Evolutionary conservation across 805 yeast species (phyloP).

Genomic region (Clavispora asparagi): DNA sequence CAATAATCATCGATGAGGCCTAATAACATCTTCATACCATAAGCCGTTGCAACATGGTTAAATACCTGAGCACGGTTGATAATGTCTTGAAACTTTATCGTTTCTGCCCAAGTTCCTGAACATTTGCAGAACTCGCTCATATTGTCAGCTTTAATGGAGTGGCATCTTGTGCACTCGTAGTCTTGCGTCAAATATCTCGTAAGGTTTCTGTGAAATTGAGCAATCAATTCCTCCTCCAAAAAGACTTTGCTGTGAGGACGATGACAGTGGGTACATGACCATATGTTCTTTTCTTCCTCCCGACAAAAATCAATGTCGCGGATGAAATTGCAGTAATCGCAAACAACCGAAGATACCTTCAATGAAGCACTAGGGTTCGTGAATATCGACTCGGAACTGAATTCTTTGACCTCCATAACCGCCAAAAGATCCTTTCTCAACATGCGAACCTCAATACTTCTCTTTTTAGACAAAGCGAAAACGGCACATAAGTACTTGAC

Average conservation of each 20-base stretch:
- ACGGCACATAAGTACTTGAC: conserved; percentile 73
- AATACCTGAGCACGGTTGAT: conserved; percentile 44
- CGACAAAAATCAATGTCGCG: conserved; percentile 80
- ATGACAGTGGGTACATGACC: conserved; percentile 66
- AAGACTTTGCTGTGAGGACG: conserved; percentile 59
- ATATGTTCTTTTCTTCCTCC: conserved; percentile 47
- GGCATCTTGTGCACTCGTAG: conserved; percentile 73
- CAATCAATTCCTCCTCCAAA: conserved; percentile 75
- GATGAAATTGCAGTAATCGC: conserved; percentile 72
- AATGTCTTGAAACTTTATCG: conserved; percentile 43
- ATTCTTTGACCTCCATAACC: conserved; percentile 77
- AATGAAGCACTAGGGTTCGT: conserved; percentile 70
- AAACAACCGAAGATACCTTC: conserved; percentile 60
- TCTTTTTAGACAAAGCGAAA: conserved; percentile 56
- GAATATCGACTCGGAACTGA: conserved; percentile 70
- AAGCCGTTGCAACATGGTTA: conserved; percentile 53
- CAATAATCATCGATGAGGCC: conserved; percentile 26
- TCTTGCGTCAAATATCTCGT: conserved; percentile 75
- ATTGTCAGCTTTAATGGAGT: conserved; percentile 57
- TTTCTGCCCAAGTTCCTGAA: conserved; percentile 79
- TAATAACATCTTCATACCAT: conserved; percentile 53
- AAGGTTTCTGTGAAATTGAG: conserved; percentile 50
- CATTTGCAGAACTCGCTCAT: conserved; percentile 76
- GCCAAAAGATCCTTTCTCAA: conserved; percentile 69
- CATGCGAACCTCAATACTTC: conserved; percentile 68